Base-by-base conservation (phyloP, 2,329 filamentous ascomycete species). In the Conoideocrella luteorostrata region DNA sequence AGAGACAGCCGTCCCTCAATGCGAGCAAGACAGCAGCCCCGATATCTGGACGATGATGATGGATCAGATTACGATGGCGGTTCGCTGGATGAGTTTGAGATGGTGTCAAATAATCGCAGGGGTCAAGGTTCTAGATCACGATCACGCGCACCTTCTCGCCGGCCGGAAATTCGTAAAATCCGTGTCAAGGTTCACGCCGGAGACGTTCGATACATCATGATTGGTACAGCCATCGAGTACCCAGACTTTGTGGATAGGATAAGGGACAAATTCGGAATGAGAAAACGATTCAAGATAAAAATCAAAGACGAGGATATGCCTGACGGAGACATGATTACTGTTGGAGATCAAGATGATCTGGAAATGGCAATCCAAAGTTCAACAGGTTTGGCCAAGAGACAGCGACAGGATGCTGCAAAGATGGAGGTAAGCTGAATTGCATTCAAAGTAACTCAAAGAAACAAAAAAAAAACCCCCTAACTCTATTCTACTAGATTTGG, bases 271-370 rank as follows among this genome's bases (percentile, higher is more conserved):
- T 95, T 97, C 58, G 82, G 78, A 12, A 72, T 96, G 44, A 71
- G 77, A 44, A 70, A 83, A 49, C 79, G 80, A 45, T 91, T 96
- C 70, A 94, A 90, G 74, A 84, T 96, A 65, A 93, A 93, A 71
- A 80, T 90, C 54, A 80, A 77, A 57, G 88, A 94, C 50, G 93
- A 97, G 54, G 85, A 88, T 53, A 65, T 71, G 47, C 77, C 78
- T 1, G 74, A 84, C 44, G 86, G 85, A 3, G 91, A 97, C 58
- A 91, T 96, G 86, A 94, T 98, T 58, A 96, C 91, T 24, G 84
- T 98, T 79, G 89, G 86, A 23, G 93, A 98, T 63, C 88, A 96
- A 64, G 93, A 98, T 58, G 93, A 98, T 68, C 67, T 96, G 50
- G 90, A 97, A 40, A 86, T 96, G 80, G 82, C 88, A 22, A 74